Evolutionary conservation across 805 yeast genomes (phyloP), one percentile per base, ranked within the genome.

Genomic region (Hanseniaspora vineae): DNA sequence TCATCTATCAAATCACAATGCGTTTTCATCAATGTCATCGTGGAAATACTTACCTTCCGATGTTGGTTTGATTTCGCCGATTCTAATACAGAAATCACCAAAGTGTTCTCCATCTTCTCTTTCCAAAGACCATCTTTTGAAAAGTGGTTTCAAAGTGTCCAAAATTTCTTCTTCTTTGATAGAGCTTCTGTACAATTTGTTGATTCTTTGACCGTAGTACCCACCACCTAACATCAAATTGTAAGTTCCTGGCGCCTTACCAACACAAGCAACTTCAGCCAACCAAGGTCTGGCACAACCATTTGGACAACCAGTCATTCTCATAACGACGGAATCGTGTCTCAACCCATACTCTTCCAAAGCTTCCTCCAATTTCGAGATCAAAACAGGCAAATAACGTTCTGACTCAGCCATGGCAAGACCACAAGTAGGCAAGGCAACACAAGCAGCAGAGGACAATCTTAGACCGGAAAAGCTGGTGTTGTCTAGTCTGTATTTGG

Each of bases 261-360:
- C 97, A 49, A 90, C 94, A 50, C 88, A 73, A 0, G 97, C 97
- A 50, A 90, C 79, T 66, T 90, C 97, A 4, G 97, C 97, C 46
- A 90, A 69, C 97, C 97, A 90, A 31, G 97, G 97, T 66, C 97
- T 80, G 20, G 97, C 92, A 72, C 97, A 90, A 55, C 97, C 97
- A 65, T 90, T 90, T 48, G 97, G 97, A 75, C 97, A 90, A 49
- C 97, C 97, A 31, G 97, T 90, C 97, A 90, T 89, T 71, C 97
- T 80, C 95, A 90, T 84, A 20, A 88, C 95, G 55, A 90, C 76
- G 8, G 95, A 81, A 66, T 90, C 97, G 58, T 88, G 96, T 61
- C 95, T 83, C 57, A 90, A 75, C 9, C 97, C 97, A 54, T 80
- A 79, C 60, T 88, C 95, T 67, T 90, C 97, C 50, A 90, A 71